Conservation (phyloP, 306 rosid genomes). For the Gastrolobium villosum region DNA sequence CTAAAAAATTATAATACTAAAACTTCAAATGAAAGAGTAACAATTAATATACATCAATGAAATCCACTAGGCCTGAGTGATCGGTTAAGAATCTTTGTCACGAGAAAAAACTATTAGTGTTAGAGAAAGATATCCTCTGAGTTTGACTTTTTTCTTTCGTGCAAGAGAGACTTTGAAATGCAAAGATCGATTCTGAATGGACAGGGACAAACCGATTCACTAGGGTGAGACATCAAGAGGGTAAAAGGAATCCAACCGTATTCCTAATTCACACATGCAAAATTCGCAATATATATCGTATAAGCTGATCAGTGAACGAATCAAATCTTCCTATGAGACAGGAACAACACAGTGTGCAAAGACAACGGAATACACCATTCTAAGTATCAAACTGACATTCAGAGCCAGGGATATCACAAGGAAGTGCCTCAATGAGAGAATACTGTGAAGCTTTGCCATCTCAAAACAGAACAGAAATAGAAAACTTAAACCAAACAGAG, state of each 20-base stretch:
- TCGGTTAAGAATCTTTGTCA: too few relatives aligned
- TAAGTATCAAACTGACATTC: constrained; percentile 67
- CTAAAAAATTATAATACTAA: too few relatives aligned
- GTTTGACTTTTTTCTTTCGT: neutral
- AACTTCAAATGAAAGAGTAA: too few relatives aligned
- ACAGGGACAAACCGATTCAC: constrained; percentile 32
- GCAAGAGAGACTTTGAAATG: neutral
- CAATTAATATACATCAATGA: too few relatives aligned
- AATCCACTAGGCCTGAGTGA: too few relatives aligned
- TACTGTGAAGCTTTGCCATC: constrained; percentile 52
- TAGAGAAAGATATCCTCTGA: too few relatives aligned
- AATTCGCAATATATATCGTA: neutral
- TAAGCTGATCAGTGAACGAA: neutral
- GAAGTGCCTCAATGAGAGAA: constrained; percentile 61
- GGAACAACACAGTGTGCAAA: neutral
- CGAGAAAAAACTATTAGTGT: too few relatives aligned
- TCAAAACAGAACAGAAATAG: neutral
- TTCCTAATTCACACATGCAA: neutral
- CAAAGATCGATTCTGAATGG: constrained; percentile 7
- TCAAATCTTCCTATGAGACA: neutral
- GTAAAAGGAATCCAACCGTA: neutral
- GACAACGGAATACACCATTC: constrained; percentile 37
- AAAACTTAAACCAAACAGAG: constrained; percentile 35
- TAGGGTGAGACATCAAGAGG: neutral
- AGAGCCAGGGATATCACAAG: constrained; percentile 76